These are phyloP conservation scores for Pelargonium australe DNA, from an alignment of 441 rosid species.

Conservation along the genomic window DNA sequence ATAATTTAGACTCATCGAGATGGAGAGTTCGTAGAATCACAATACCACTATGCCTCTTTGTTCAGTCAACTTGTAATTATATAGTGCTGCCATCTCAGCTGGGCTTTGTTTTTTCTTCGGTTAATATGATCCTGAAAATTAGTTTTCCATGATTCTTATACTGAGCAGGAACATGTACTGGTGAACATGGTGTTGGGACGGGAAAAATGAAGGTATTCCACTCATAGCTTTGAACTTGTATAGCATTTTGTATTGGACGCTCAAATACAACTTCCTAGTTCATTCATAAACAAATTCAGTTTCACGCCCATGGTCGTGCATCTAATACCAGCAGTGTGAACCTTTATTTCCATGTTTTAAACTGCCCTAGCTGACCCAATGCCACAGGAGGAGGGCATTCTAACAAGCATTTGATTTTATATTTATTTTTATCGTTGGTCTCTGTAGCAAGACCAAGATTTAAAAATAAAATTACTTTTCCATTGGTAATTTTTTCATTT, in stretches of 20 bases:
- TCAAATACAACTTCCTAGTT: neutral
- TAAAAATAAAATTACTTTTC: neutral
- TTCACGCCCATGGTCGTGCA: neutral
- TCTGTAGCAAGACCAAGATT: conserved; percentile 9
- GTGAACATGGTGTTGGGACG: conserved; percentile 98
- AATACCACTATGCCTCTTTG: neutral
- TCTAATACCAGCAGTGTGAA: conserved; percentile 4
- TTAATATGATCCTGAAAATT: neutral
- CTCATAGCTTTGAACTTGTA: conserved; percentile 6
- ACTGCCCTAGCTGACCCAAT: neutral
- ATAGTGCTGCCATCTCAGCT: neutral
- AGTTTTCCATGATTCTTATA: conserved; percentile 13
- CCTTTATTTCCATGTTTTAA: neutral
- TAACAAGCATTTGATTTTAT: too few relatives aligned
- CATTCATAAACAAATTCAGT: neutral
- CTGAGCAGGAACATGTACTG: conserved; percentile 80
- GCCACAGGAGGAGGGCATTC: too few relatives aligned
- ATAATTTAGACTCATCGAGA: neutral
- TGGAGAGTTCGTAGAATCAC: neutral
- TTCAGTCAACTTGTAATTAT: neutral
- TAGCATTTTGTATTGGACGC: neutral
- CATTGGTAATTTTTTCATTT: neutral
- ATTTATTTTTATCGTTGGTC: neutral
- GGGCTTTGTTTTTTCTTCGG: neutral
- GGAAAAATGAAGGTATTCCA: conserved; percentile 86